Base-by-base conservation (phyloP, 495 filamentous ascomycete genomes). In the Glonium stellatum region DNA sequence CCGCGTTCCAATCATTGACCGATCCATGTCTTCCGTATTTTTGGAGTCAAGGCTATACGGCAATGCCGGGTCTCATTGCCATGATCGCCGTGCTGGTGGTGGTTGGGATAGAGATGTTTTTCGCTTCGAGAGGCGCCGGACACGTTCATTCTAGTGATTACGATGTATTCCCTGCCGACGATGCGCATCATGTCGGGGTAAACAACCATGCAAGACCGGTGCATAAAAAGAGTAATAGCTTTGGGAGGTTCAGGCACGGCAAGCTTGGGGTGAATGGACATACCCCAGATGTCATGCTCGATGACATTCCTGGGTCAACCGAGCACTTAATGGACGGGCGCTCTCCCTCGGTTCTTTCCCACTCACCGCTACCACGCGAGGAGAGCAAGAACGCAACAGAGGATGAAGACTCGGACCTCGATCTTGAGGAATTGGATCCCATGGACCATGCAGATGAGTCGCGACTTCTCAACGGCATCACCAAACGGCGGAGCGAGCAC, bases 41-140 rank as follows among this genome's bases (percentile, higher is more conserved):
- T 61, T 78, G 75, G 75, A 78, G 70, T 58, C 47, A 72, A 44
- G 69, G 69, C 25, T 78, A 78, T 52, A 68, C 75, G 15, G 72
- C 73, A 21, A 78, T 77, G 75, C 65, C 69, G 11, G 75, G 75
- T 18, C 62, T 75, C 35, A 71, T 78, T 21, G 73, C 72, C 12
- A 75, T 78, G 72, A 52, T 60, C 5, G 57, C 64, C 5, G 71
- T 76, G 1, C 67, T 78, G 57, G 57, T 72, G 15, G 75, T 78
- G 13, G 73, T 76, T n/a, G 72, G 71, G 9, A 70, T 78, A 10
- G 75, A 78, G 65, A 76, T 76, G 75, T 68, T 75, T 53, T 76
- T 74, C 53, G 74, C 74, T 23, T 72, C 61, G 8, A 68, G 70
- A 53, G 74, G 74, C 11, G 73, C 70, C 4, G 71, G 69, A 18